Evolutionary conservation across 495 filamentous ascomycete species (phyloP).

Genomic region (Neurospora tetraspora): DNA sequence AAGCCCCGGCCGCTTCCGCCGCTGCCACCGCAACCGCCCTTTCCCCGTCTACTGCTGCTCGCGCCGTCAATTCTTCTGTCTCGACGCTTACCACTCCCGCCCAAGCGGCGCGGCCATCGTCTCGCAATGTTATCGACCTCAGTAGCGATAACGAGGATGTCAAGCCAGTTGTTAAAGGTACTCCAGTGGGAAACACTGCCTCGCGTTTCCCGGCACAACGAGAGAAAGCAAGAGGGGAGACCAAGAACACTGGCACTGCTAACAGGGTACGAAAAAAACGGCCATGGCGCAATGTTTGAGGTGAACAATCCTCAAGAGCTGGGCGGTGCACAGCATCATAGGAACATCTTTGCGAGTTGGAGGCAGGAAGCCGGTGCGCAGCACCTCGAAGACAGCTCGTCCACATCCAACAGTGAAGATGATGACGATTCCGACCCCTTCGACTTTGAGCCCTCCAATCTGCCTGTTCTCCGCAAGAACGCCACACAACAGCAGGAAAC

Average conservation of each 20-base stretch:
- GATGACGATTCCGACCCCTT: background rate
- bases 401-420: background rate
- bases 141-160: background rate
- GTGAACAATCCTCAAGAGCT: background rate
- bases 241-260: background rate
- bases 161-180: background rate
- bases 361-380: background rate
- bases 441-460: background rate
- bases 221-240: background rate
- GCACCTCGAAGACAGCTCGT: background rate
- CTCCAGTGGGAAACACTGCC: background rate
- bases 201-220: background rate
- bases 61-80: too few species aligned
- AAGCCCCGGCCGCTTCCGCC: background rate
- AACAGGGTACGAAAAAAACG: background rate
- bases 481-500: background rate
- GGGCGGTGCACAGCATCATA: background rate
- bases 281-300: background rate
- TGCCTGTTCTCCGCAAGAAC: background rate
- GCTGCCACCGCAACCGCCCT: too few species aligned
- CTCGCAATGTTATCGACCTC: too few species aligned
- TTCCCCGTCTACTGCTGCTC: too few species aligned
- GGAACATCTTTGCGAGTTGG: background rate
- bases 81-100: too few species aligned
- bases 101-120: too few species aligned